phyloP scores from a whole-genome alignment of 2,329 filamentous ascomycete species.

The Colletotrichum chlorophyti region DNA sequence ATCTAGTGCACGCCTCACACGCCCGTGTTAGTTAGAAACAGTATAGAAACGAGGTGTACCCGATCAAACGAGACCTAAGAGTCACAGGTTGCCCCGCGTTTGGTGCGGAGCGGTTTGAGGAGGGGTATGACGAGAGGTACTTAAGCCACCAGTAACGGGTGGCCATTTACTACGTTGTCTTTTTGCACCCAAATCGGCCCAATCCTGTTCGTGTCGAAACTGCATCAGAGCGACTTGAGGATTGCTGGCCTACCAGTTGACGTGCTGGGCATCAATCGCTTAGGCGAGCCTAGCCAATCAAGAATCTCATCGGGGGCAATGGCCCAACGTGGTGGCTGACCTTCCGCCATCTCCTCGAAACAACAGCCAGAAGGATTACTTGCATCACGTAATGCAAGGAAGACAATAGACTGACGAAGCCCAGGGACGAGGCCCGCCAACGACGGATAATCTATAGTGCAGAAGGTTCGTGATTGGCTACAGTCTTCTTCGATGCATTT shows the following conservation, averaged over 20 bases:
- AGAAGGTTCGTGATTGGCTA: conserved; percentile 4
- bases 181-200: too few relatives aligned
- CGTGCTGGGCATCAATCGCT: not conserved
- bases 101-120: too few relatives aligned
- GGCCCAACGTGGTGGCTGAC: not conserved
- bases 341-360: not conserved
- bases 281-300: not conserved
- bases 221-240: too few relatives aligned
- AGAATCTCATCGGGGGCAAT: not conserved
- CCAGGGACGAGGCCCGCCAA: conserved; percentile 24
- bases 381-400: conserved; percentile 28
- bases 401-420: conserved; percentile 9
- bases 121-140: too few relatives aligned
- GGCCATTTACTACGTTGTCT: too few relatives aligned
- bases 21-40: not conserved
- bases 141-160: too few relatives aligned
- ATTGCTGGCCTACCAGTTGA: not conserved
- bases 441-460: conserved; percentile 1
- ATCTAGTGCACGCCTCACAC: not conserved
- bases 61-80: too few relatives aligned
- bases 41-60: not conserved
- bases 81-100: too few relatives aligned
- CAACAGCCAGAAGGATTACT: conserved; percentile 17
- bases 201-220: too few relatives aligned
- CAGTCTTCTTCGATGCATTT: conserved; percentile 3